Evolutionary conservation across 2,329 filamentous ascomycete species (phyloP).

Genomic region (Hypomyces perniciosus): DNA sequence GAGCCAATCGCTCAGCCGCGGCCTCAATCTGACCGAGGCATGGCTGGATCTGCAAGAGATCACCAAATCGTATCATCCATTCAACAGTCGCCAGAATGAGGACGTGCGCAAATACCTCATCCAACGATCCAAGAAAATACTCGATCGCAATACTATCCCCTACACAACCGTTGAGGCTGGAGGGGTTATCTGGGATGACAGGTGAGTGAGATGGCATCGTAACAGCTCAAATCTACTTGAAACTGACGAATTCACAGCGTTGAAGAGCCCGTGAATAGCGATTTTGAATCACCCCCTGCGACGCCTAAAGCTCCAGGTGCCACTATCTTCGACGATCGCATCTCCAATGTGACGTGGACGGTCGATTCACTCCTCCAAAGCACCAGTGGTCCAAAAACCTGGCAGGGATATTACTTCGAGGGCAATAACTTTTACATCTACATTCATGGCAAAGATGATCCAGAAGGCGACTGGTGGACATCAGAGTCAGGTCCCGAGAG

Average conservation of each 20-base stretch:
- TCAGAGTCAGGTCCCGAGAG: conserved; percentile 33
- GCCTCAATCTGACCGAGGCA: conserved; percentile 76
- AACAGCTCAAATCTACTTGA: no score
- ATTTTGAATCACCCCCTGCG: neutral
- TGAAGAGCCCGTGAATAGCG: neutral
- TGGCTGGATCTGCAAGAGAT: conserved; percentile 78
- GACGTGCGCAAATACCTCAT: conserved; percentile 72
- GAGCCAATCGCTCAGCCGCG: conserved; percentile 41
- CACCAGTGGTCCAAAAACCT: conserved; percentile 18
- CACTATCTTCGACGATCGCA: conserved; percentile 71
- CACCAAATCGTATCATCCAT: conserved; percentile 74
- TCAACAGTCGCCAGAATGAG: conserved; percentile 81
- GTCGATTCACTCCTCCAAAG: conserved; percentile 17
- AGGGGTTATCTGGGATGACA: conserved; percentile 24
- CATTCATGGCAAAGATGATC: conserved; percentile 73
- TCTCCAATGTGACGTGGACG: conserved; percentile 68
- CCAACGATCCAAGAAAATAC: conserved; percentile 61
- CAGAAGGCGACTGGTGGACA: conserved; percentile 68
- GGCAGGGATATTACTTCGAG: conserved; percentile 71
- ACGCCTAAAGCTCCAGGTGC: conserved; percentile 29
- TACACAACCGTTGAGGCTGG: conserved; percentile 37
- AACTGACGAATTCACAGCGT: neutral
- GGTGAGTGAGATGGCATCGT: conserved; percentile 13
- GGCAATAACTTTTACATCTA: conserved; percentile 90
- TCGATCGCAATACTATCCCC: conserved; percentile 52